Conservation (phyloP, 2,329 filamentous ascomycete species). For the Dactylella cylindrospora region DNA sequence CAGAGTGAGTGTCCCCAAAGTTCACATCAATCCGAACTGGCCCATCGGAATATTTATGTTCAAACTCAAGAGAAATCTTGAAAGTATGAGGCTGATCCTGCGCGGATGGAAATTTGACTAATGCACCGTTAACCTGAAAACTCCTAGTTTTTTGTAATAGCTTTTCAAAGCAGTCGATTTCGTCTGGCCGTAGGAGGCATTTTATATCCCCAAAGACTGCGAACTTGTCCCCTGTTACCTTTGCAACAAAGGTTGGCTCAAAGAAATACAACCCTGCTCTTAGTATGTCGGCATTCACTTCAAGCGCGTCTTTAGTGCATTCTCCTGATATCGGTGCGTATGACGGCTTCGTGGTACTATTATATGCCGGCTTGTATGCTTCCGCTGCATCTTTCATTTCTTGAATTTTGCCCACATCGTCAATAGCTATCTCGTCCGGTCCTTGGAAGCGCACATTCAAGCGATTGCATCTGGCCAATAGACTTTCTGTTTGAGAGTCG, state of each 20-base stretch:
- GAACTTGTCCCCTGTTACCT: background rate
- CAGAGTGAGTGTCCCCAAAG: background rate
- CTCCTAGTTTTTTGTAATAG: background rate
- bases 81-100: background rate
- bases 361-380: background rate
- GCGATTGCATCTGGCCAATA: background rate
- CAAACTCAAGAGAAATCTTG: background rate
- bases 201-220: background rate
- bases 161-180: background rate
- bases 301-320: background rate
- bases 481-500: background rate
- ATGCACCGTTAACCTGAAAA: background rate
- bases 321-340: slow-evolving; percentile 1
- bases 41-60: background rate
- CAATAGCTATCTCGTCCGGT: background rate
- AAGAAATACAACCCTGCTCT: slow-evolving; percentile 8
- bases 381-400: background rate
- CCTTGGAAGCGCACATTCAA: background rate
- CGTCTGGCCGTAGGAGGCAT: background rate
- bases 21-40: slow-evolving; percentile 10
- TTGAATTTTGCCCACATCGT: background rate
- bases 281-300: slow-evolving; percentile 7
- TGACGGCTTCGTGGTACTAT: background rate
- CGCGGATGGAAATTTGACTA: background rate
- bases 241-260: background rate